Percentiles rank a stretch among this genome's conserved stretches.
phyloP scores from a whole-genome alignment of 768 basidiomycete species.

The Fomitopsis pulvina region DNA sequence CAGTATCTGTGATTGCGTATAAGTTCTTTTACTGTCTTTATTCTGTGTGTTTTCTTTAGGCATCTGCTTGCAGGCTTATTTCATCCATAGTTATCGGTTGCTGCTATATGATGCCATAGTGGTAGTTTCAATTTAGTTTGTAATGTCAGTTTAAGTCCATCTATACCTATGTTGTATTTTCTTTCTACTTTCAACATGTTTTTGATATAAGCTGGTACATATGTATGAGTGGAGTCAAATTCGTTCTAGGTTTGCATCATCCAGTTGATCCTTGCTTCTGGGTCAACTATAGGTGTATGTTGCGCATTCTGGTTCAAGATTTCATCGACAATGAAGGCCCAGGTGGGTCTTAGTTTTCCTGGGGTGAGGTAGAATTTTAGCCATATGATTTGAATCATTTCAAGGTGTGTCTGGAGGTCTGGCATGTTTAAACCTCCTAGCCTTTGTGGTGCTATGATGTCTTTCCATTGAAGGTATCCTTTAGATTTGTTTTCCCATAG shows the following conservation, averaged over 20 bases:
- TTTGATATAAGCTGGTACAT: not conserved
- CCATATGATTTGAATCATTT: conserved; percentile 13
- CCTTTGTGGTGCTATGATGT: not conserved
- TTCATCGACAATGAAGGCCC: conserved; percentile 9
- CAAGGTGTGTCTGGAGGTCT: conserved; percentile 7
- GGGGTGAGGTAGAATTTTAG: conserved; percentile 1
- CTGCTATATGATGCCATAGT: conserved; percentile 4
- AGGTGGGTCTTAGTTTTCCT: not conserved
- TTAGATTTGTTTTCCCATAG: conserved; percentile 2
- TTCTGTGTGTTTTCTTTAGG: not conserved
- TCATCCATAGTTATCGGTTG: not conserved
- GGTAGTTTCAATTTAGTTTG: not conserved
- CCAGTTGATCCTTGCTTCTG: not conserved
- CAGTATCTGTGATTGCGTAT: not conserved
- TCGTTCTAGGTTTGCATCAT: conserved; percentile 3
- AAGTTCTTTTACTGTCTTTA: not conserved
- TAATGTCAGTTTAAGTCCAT: not conserved
- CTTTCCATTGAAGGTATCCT: not conserved
- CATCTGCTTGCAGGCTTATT: not conserved
- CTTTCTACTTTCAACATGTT: not conserved
- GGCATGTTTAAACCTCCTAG: conserved; percentile 3
- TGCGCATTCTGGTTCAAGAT: not conserved
- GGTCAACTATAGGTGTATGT: not conserved
- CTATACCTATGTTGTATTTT: not conserved
- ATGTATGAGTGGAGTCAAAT: too few species aligned